A percentile compares a stretch with the other conserved stretches of the same genome.
Evolutionary conservation across 768 basidiomycete genomes (phyloP).

Genomic region (Tulasnella calospora): DNA sequence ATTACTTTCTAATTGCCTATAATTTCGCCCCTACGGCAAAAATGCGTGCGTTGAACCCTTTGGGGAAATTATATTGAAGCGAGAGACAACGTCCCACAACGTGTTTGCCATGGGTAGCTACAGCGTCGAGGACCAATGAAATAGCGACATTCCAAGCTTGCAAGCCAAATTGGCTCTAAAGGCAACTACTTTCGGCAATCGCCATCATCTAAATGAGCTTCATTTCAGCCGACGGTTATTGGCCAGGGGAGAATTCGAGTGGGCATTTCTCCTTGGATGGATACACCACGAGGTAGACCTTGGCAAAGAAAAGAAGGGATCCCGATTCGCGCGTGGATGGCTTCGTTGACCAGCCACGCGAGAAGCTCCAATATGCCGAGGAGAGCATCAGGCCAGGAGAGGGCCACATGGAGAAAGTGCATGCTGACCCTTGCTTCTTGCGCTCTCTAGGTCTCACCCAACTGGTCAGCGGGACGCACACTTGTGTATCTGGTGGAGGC

Average conservation of each 20-base stretch:
- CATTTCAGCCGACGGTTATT: conserved; percentile 3
- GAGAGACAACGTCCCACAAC: neutral
- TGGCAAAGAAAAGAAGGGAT: no score
- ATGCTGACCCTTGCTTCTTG: neutral
- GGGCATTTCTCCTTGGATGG: neutral
- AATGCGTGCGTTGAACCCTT: neutral
- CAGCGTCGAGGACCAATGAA: neutral
- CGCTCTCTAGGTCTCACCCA: neutral
- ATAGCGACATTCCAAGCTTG: neutral
- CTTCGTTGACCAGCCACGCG: neutral
- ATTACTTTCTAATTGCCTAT: neutral
- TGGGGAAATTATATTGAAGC: neutral
- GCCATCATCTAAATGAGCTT: neutral
- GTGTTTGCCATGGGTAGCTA: neutral
- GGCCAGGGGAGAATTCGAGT: neutral
- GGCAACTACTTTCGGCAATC: neutral
- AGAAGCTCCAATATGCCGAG: neutral
- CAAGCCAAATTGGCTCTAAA: neutral
- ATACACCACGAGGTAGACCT: neutral
- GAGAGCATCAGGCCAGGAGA: neutral
- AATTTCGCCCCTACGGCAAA: neutral
- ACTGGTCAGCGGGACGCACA: neutral
- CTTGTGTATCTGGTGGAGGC: neutral
- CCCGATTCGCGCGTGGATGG: neutral
- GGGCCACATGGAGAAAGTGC: neutral